Conservation (phyloP, 2,329 filamentous ascomycete species). For the Pseudogymnoascus sp. region DNA sequence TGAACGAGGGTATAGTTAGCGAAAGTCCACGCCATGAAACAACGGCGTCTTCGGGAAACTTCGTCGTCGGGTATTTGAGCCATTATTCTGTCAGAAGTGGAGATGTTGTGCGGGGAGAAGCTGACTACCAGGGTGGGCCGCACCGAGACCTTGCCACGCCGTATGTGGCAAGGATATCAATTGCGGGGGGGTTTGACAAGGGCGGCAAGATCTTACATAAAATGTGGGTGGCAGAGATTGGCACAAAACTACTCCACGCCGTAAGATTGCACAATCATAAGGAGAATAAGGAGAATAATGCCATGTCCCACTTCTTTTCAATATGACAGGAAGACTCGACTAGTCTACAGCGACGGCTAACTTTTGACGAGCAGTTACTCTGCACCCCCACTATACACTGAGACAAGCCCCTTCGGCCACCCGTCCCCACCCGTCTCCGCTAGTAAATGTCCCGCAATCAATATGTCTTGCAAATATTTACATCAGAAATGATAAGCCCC, state of each 20-base stretch:
- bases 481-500: slow-evolving; percentile 5
- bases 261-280: slow-evolving; percentile 22
- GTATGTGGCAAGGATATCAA: not conserved
- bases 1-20: not conserved
- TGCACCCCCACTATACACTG: not conserved
- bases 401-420: not conserved
- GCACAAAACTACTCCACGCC: not conserved
- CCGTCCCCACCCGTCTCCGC: not conserved
- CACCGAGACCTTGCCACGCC: not conserved
- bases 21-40: not conserved
- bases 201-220: slow-evolving; percentile 1
- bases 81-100: not conserved
- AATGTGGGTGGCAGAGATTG: not conserved
- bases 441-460: not conserved
- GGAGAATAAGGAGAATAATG: slow-evolving; percentile 17
- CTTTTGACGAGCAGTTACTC: not conserved
- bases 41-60: not conserved
- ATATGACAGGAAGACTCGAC: not conserved
- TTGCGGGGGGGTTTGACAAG: not conserved
- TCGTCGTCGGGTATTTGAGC: not conserved
- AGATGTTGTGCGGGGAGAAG: not conserved
- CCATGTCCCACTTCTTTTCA: not conserved
- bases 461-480: slow-evolving; percentile 3
- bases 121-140: not conserved
- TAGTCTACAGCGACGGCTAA: not conserved